Evolutionary conservation across 345 rosid genomes (phyloP), one percentile per base, ranked within the genome.

Genomic region (Psidium friedrichsthalianum): DNA sequence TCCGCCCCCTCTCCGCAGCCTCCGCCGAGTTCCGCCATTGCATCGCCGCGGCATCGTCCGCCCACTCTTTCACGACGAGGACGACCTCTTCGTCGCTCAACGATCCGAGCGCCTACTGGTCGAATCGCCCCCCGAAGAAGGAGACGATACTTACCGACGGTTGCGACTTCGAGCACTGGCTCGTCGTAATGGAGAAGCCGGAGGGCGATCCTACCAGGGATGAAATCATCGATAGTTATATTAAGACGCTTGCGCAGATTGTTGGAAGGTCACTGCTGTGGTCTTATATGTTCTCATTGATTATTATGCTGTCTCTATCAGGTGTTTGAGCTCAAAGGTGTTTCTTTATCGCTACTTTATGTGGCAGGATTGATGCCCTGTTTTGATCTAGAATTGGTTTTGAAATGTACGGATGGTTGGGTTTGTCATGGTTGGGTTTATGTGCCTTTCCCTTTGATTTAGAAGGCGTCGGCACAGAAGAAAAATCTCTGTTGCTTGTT

Each of bases 111-210:
- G 98, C 98, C 54, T 95, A 97, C 89, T 97, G 97, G 96, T 95
- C 98, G 9, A 97, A 95, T 61, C 87, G 99, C 57, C 98, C 99
- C 13, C 96, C 98, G 0, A 93, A 36, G 36, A 36, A 96, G 87
- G 99, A 96, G 91, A 94, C 98, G 44, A 96, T 96, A 59, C 86
- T 97, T 90, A 94, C 96, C 56, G 98, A 96, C 84, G 96, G 99
- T 0, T 91, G 94, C 84, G 98, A 97, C 89, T 97, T 94, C 83
- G 91, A 94, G 58, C 99, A 97, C 88, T 96, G 98, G 98, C 98
- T 97, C 42, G 92, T 97, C 15, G 95, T 97, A 14, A 64, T 96
- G 94, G 98, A 97, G 27, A 83, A 87, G 76, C 99, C 98, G 12
- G 90, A 91, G 82, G 96, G 91, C 8, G 90, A 92, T 6, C 93